Conservation (phyloP, 2,329 filamentous ascomycete genomes). For the Purpureocillium takamizusanense region DNA sequence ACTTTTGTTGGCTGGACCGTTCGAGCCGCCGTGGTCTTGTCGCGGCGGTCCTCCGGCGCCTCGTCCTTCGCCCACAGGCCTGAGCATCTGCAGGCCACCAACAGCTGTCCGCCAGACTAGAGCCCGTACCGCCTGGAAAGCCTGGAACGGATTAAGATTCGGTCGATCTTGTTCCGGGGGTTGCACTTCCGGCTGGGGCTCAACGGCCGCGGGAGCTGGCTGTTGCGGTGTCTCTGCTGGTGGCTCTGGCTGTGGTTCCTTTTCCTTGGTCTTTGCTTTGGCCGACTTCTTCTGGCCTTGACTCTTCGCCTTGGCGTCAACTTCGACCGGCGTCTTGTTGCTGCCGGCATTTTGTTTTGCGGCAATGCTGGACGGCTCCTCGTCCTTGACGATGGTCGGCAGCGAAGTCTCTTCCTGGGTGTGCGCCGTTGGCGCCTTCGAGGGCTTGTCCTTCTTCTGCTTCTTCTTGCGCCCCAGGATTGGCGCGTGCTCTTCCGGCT, state of each 20-base stretch:
- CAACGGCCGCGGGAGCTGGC: constrained; percentile 11
- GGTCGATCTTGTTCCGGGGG: constrained; percentile 17
- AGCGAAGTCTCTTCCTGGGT: constrained; percentile 6
- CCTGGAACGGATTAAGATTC: constrained; percentile 20
- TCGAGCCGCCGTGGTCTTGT: constrained; percentile 13
- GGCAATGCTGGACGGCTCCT: constrained; percentile 1
- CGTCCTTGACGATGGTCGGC: constrained; percentile 7
- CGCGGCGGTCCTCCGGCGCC: constrained; percentile 18
- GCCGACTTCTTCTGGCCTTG: constrained; percentile 18
- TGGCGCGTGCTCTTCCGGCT: constrained; percentile 55
- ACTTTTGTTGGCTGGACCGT: constrained; percentile 12
- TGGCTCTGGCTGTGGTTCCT: constrained; percentile 9
- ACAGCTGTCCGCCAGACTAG: constrained; percentile 20
- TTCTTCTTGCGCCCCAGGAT: constrained; percentile 79
- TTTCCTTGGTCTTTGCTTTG: constrained; percentile 20
- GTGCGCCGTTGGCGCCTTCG: constrained; percentile 11
- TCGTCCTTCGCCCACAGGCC: constrained; percentile 14
- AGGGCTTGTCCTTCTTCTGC: constrained; percentile 62
- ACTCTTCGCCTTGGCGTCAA: constrained; percentile 17
- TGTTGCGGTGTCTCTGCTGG: neutral
- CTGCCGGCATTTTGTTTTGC: neutral
- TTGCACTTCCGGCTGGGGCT: constrained; percentile 8
- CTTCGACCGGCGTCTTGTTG: constrained; percentile 7
- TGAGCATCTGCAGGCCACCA: constrained; percentile 28
- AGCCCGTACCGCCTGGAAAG: constrained; percentile 26